Percentiles rank a stretch among this genome's conserved stretches.
phyloP scores from a whole-genome alignment of 192 early-diverging fungal genomes.

The Linnemannia hyalina region DNA sequence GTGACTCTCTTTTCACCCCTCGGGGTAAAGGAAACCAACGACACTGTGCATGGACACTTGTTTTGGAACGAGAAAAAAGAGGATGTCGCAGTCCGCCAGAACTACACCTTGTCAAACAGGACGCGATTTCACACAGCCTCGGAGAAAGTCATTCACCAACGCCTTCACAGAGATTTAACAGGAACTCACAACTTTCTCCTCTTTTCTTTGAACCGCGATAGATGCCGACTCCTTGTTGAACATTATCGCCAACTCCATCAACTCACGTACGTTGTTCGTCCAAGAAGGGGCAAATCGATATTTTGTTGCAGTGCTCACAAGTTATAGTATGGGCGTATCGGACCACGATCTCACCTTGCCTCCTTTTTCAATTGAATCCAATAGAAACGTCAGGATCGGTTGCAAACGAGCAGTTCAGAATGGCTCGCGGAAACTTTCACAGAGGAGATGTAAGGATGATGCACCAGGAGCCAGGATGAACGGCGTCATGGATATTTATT shows the following conservation, averaged over 20 bases:
- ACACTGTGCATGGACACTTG: neutral
- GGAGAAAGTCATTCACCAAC: neutral
- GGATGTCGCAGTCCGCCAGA: neutral
- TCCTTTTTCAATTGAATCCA: neutral
- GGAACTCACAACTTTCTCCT: neutral
- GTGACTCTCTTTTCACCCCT: neutral
- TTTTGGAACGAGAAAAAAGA: neutral
- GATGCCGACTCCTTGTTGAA: conserved; percentile 31
- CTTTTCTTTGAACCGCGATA: neutral
- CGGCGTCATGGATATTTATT: neutral
- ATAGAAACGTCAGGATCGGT: conserved; percentile 25
- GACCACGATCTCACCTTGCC: neutral
- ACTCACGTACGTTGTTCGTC: conserved; percentile 28
- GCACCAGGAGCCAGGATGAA: neutral
- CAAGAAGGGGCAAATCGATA: neutral
- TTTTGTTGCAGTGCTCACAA: neutral
- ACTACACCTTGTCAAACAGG: neutral
- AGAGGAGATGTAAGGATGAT: conserved; percentile 45
- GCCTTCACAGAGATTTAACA: neutral
- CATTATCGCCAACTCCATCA: conserved; percentile 41
- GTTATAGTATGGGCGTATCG: too few species aligned
- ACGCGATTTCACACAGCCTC: neutral
- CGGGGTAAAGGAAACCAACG: neutral
- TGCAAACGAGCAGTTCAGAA: conserved; percentile 27
- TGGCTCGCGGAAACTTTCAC: conserved; percentile 43